phyloP scores from a whole-genome alignment of 169 alveolate species.

The Perkinsus marinus region DNA sequence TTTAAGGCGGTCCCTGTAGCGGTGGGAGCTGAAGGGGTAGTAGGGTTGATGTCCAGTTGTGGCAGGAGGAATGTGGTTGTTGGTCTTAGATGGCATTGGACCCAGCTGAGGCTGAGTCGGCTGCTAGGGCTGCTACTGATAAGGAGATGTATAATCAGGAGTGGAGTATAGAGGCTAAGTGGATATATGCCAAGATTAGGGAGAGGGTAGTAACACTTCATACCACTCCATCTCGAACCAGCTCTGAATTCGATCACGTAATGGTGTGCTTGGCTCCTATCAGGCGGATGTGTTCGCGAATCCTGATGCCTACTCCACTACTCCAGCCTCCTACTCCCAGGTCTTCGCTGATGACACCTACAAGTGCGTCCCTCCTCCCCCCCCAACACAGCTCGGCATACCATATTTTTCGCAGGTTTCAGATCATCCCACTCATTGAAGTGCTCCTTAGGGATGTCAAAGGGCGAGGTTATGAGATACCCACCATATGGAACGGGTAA shows the following conservation, averaged over 20 bases:
- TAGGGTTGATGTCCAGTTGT: neutral
- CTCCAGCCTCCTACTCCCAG: neutral
- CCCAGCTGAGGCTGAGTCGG: neutral
- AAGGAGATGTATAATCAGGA: neutral
- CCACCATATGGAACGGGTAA: neutral
- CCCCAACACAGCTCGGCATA: neutral
- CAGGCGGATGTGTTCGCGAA: neutral
- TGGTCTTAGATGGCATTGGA: neutral
- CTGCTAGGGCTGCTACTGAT: neutral
- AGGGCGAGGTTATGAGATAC: neutral
- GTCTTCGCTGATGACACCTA: neutral
- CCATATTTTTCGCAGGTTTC: neutral
- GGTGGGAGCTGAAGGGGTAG: neutral
- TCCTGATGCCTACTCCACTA: neutral
- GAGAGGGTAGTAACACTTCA: neutral
- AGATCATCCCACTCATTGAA: neutral
- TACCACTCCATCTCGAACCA: too few relatives aligned
- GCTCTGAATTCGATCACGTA: too few relatives aligned
- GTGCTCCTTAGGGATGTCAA: neutral
- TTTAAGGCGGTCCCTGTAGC: neutral
- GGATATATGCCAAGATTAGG: neutral
- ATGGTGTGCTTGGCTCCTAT: too few relatives aligned
- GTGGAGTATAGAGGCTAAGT: neutral
- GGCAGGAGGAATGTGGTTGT: neutral
- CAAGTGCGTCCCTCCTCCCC: neutral